Evolutionary conservation across 257 asterid species (phyloP).

Genomic region (Apocynum venetum): DNA sequence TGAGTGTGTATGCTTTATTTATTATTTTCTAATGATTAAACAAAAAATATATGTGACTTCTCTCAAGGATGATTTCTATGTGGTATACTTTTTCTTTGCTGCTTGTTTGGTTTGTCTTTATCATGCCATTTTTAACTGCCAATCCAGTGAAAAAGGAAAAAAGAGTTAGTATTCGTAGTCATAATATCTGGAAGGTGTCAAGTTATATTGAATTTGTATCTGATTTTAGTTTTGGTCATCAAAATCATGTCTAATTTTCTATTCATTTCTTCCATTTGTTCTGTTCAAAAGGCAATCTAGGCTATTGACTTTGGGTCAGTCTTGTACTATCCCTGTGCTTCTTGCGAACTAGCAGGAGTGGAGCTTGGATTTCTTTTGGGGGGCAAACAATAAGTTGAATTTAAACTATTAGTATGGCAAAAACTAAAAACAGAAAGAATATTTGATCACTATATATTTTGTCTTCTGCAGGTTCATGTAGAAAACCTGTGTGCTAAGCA

Average conservation of each 20-base stretch:
- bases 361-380: slow-evolving; percentile 1
- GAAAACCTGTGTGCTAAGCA: slow-evolving; percentile 62
- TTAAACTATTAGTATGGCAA: neutral
- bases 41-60: neutral
- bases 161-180: neutral
- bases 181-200: neutral
- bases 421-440: neutral
- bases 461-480: slow-evolving; percentile 51
- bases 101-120: neutral
- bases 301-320: neutral
- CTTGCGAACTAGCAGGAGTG: neutral
- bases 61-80: neutral
- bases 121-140: neutral
- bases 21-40: too few species aligned
- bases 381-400: neutral
- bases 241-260: neutral
- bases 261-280: neutral
- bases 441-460: slow-evolving; percentile 9
- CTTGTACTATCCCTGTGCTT: neutral
- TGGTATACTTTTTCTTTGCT: neutral
- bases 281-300: neutral
- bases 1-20: slow-evolving; percentile 26
- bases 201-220: neutral
- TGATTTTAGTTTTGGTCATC: neutral
- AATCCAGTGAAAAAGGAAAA: slow-evolving; percentile 4